Conservation (phyloP, 306 rosid genomes). For the Aeschynomene evenia region DNA sequence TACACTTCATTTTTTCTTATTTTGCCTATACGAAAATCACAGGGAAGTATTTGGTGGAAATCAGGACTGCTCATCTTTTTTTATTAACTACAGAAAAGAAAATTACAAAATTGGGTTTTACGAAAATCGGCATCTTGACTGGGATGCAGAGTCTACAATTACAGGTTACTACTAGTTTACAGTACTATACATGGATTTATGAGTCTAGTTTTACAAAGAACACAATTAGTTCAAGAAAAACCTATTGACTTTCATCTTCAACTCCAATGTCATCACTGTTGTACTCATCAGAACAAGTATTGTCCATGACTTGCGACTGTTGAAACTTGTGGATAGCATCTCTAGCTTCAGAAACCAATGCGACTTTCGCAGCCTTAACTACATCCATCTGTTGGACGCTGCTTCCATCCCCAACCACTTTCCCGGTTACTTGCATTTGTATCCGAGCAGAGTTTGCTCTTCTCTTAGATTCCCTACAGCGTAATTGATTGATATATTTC, state of each 20-base stretch:
- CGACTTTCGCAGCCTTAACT: conserved; percentile 62
- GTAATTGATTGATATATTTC: conserved; percentile 76
- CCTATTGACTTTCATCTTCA: conserved; percentile 39
- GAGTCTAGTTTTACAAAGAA: neutral
- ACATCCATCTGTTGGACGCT: conserved; percentile 34
- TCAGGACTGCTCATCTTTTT: neutral
- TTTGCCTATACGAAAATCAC: too few relatives aligned
- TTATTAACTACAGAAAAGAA: conserved; percentile 14
- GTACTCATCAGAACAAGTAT: conserved; percentile 41
- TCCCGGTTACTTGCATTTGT: conserved; percentile 9
- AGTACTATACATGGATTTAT: conserved; percentile 12
- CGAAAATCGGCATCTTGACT: neutral
- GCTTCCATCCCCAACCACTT: conserved; percentile 30
- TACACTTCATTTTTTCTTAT: too few relatives aligned
- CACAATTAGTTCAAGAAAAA: neutral
- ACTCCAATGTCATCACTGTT: conserved; percentile 34
- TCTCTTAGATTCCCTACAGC: conserved; percentile 65
- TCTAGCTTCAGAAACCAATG: conserved; percentile 72
- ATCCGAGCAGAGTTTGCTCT: conserved; percentile 37
- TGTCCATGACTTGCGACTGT: conserved; percentile 31
- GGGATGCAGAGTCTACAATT: conserved; percentile 18
- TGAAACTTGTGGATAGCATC: conserved; percentile 62
- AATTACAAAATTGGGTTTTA: neutral
- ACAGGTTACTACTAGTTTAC: too few relatives aligned
- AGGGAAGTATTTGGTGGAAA: too few relatives aligned